Conservation (phyloP, 2,329 filamentous ascomycete genomes). For the Hymenoscyphus salicellus region DNA sequence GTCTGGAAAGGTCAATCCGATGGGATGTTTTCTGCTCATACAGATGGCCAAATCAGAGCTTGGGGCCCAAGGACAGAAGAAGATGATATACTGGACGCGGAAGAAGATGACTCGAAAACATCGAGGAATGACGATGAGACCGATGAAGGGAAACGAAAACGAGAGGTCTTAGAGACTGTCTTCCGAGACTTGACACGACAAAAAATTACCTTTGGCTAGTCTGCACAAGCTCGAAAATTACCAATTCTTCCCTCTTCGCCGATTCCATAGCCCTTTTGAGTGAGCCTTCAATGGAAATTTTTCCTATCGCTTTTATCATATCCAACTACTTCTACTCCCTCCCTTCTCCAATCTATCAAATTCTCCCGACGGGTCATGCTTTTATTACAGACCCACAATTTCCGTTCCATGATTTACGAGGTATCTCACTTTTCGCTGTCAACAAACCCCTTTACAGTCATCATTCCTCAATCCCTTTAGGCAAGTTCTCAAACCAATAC, state of each 20-base stretch:
- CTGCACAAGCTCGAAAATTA: neutral
- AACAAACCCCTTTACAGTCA: neutral
- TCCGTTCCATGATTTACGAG: neutral
- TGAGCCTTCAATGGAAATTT: neutral
- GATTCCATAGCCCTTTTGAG: neutral
- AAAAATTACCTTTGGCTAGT: conserved; percentile 59
- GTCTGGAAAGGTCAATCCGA: conserved; percentile 68
- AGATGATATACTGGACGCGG: conserved; percentile 45
- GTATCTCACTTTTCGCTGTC: too few relatives aligned
- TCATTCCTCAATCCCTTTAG: neutral
- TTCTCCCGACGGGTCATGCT: neutral
- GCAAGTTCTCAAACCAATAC: neutral
- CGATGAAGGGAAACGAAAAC: conserved; percentile 61
- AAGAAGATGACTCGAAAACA: conserved; percentile 35
- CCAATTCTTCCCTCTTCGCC: neutral
- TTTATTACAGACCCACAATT: neutral
- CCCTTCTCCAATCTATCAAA: neutral
- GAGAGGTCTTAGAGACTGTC: conserved; percentile 75
- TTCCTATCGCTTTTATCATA: neutral
- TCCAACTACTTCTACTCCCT: neutral
- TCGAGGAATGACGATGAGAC: conserved; percentile 42
- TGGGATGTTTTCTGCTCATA: conserved; percentile 75
- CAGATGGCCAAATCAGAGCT: conserved; percentile 76
- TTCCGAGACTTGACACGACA: conserved; percentile 73
- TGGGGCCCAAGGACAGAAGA: conserved; percentile 66